Evolutionary conservation across 2,329 filamentous ascomycete genomes (phyloP).

Genomic region (Fusarium irregulare): DNA sequence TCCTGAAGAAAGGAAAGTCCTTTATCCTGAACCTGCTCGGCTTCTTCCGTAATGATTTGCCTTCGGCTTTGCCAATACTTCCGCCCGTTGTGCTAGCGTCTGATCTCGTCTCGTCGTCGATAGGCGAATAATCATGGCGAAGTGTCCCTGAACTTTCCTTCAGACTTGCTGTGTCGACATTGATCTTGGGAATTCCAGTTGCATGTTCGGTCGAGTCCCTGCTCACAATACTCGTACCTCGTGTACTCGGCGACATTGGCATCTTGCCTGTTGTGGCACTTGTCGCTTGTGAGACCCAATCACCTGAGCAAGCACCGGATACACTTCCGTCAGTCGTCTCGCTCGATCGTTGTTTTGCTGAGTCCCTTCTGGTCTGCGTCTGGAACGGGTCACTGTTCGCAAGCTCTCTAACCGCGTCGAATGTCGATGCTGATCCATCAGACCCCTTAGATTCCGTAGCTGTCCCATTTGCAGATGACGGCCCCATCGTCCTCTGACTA

Average conservation of each 20-base stretch:
- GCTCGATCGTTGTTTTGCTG: slow-evolving; percentile 66
- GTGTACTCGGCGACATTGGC: slow-evolving; percentile 72
- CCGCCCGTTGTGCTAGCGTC: slow-evolving; percentile 50
- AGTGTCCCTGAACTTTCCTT: slow-evolving; percentile 47
- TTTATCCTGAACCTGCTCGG: slow-evolving; percentile 73
- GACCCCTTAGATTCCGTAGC: slow-evolving; percentile 54
- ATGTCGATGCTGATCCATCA: slow-evolving; percentile 58
- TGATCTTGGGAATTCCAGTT: slow-evolving; percentile 55
- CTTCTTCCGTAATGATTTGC: slow-evolving; percentile 68
- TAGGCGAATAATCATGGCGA: slow-evolving; percentile 38
- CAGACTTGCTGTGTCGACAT: slow-evolving; percentile 54
- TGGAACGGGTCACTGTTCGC: slow-evolving; percentile 63
- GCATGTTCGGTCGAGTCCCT: slow-evolving; percentile 66
- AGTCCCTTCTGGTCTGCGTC: slow-evolving; percentile 49
- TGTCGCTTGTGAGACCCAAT: slow-evolving; percentile 72
- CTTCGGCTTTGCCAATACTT: slow-evolving; percentile 60
- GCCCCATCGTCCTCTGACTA: slow-evolving; percentile 46
- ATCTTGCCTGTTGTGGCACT: slow-evolving; percentile 72
- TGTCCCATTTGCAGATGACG: slow-evolving; percentile 39
- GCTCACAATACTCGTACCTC: slow-evolving; percentile 74
- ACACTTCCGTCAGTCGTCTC: slow-evolving; percentile 71
- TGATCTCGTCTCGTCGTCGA: slow-evolving; percentile 50
- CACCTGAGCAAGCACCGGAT: slow-evolving; percentile 64
- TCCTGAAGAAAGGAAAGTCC: slow-evolving; percentile 66
- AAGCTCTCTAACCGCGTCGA: slow-evolving; percentile 61